A percentile compares a stretch with the other conserved stretches of the same genome.
phyloP scores from a whole-genome alignment of 805 yeast species.

The Zygoascus flipseniorum region DNA sequence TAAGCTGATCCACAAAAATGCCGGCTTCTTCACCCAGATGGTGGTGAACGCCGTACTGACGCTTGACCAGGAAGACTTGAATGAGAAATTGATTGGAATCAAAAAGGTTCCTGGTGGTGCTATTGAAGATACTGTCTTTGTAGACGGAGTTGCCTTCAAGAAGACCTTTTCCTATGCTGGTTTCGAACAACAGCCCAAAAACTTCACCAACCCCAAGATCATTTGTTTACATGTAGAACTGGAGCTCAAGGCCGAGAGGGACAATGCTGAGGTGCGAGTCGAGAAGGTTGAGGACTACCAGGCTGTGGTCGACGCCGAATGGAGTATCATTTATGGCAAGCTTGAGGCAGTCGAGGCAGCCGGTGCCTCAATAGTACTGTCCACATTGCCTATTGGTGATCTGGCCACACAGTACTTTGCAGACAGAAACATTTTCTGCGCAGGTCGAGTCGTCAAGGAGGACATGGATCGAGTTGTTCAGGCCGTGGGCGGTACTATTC shows the following conservation, averaged over 20 bases:
- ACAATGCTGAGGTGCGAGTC: slow-evolving; percentile 96
- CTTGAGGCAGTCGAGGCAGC: slow-evolving; percentile 71
- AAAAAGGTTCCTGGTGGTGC: slow-evolving; percentile 95
- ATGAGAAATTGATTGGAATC: slow-evolving; percentile 86
- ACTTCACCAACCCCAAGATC: slow-evolving; percentile 69
- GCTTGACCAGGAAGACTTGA: slow-evolving; percentile 75
- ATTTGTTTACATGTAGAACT: slow-evolving; percentile 83
- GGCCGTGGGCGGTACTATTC: slow-evolving; percentile 91
- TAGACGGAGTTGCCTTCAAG: slow-evolving; percentile 94
- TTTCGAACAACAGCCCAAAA: slow-evolving; percentile 96
- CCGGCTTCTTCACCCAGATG: slow-evolving; percentile 88
- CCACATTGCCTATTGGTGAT: slow-evolving; percentile 95
- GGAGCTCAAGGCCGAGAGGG: slow-evolving; percentile 96
- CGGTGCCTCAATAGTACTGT: slow-evolving; percentile 88
- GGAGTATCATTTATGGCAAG: slow-evolving; percentile 87
- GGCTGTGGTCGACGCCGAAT: slow-evolving; percentile 97
- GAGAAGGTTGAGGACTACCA: slow-evolving; percentile 92
- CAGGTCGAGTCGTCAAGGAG: slow-evolving; percentile 84
- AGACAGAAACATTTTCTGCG: slow-evolving; percentile 92
- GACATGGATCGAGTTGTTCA: slow-evolving; percentile 88
- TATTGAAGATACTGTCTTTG: slow-evolving; percentile 83
- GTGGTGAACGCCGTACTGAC: slow-evolving; percentile 91
- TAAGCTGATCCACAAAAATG: slow-evolving; percentile 78
- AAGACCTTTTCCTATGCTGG: slow-evolving; percentile 98
- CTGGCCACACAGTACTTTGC: slow-evolving; percentile 98